These are phyloP conservation scores for Pseudonitzschia pungens DNA, from an alignment of 108 stramenopile genomes.

Conservation along the genomic window DNA sequence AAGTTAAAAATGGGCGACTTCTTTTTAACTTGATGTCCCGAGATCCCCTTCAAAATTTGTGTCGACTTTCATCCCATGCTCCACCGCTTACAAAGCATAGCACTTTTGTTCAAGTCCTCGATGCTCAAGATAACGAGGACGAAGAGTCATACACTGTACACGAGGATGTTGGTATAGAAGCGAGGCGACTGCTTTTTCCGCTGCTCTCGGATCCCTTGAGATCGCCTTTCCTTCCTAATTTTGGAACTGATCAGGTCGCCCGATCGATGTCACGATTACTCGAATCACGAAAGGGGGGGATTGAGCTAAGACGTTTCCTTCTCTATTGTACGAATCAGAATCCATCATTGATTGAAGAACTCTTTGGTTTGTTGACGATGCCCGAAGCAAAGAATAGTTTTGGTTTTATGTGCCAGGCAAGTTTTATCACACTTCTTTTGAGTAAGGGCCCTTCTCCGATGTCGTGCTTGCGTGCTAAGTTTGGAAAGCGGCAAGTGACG, in stretches of 20 bases:
- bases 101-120: conserved; percentile 33
- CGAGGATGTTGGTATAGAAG: conserved; percentile 44
- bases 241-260: conserved; percentile 33
- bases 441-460: conserved; percentile 45
- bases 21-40: conserved; percentile 50
- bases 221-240: conserved; percentile 56
- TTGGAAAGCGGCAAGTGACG: not conserved
- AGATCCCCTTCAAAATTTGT: conserved; percentile 53
- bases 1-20: conserved; percentile 12
- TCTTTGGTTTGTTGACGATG: conserved; percentile 50
- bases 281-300: conserved; percentile 22
- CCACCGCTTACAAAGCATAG: conserved; percentile 40
- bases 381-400: conserved; percentile 62
- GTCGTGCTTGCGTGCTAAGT: conserved; percentile 1
- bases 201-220: conserved; percentile 44
- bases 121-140: conserved; percentile 32
- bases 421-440: conserved; percentile 52
- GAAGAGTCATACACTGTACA: conserved; percentile 10
- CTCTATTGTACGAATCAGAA: conserved; percentile 39
- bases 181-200: conserved; percentile 60
- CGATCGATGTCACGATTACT: conserved; percentile 43
- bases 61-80: conserved; percentile 46
- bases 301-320: conserved; percentile 44
- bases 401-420: conserved; percentile 45
- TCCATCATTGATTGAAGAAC: conserved; percentile 47